Evolutionary conservation across 352 stramenopile species (phyloP), one percentile per base, ranked within the genome.

Genomic region (Phytopythium ostracodes): DNA sequence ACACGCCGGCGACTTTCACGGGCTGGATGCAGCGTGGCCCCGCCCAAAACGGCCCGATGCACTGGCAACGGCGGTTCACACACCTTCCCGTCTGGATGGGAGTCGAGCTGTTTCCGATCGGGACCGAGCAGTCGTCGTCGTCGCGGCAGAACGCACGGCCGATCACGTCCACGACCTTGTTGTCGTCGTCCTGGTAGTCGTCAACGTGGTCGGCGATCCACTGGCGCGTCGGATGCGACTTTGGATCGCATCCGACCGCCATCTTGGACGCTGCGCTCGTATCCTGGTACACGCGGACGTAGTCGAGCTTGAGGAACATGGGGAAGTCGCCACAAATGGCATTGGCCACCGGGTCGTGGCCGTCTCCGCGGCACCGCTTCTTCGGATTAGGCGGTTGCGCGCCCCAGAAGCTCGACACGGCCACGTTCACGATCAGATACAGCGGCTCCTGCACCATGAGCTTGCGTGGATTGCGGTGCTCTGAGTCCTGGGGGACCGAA

Each of bases 361-460:
- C 77, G 27, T 87, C 72, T 0, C 81, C 80, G 40, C 71, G 75
- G 49, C 86, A 95, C 7, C 71, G 66, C 15, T 78, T 68, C 9
- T 75, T 77, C 1, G 84, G 47, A 62, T 94, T 94, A 25, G 86
- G 84, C 4, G 86, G 86, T 27, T 65, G 79, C 0, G 86, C 67
- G 18, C 84, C 83, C 96, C 95, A 98, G 33, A 90, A 89, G 31
- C 72, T 87, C 22, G 91, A 98, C 55, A 99, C 79, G 9, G 96
- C 96, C 25, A 97, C 97, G 74, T 98, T 99, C 59, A 98, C 85
- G 54, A 99, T 88, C 59, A 98, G 67, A 63, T 98, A 98, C 78
- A 97, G 91, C 0, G 96, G 96, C 68, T 99, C 96, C 33, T 96
- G 84, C 29, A 97, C 83, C 80, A 99, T 98, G 62, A 89, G 88